Base-by-base conservation (phyloP, 345 rosid genomes). In the Eucalyptus fibrosa region DNA sequence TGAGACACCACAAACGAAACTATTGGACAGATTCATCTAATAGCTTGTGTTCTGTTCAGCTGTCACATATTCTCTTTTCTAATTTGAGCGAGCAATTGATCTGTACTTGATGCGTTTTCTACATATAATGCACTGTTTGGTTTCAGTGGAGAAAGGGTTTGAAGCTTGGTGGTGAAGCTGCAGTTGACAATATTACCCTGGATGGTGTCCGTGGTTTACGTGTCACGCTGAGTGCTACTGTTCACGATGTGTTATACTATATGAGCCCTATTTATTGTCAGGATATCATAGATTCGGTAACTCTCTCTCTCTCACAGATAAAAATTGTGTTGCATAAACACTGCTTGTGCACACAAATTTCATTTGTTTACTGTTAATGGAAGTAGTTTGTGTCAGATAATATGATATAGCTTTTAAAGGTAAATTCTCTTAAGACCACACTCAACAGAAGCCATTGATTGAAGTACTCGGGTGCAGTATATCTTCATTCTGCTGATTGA, bases 221-320 rank as follows among this genome's bases (percentile, higher is more conserved):
- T 53, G 94, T 94, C 89, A 96, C 91, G 94, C 94, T 98, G 91
- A 94, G 99, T 88, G 99, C 99, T 86, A 98, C 99, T 87, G 99
- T 94, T 90, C 99, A 98, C 89, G 99, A 98, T 92, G 99, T 98
- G 87, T 92, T 98, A 85, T 97, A 98, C 92, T 98, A 98, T 93
- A 96, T 98, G 99, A 98, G 99, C 92, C 99, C 99, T 88, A 95
- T 98, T 89, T 97, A 98, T 83, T 97, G 99, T 89, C 99, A 98
- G 92, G 97, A 96, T 92, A 97, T 98, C 80, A 95, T 97, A 87
- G 92, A 97, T 90, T 96, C 99, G 96, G 99, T 98, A 96, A 80
- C 88, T 50, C 50, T 89, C 56, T 40, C 67, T 32, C 28, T 77
- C 45, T 77, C 83, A 37, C 15, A 11, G 45, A 37, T 24, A 72